These are phyloP conservation scores for Aleurites moluccanus DNA, from an alignment of 441 rosid genomes.

Conservation along the genomic window DNA sequence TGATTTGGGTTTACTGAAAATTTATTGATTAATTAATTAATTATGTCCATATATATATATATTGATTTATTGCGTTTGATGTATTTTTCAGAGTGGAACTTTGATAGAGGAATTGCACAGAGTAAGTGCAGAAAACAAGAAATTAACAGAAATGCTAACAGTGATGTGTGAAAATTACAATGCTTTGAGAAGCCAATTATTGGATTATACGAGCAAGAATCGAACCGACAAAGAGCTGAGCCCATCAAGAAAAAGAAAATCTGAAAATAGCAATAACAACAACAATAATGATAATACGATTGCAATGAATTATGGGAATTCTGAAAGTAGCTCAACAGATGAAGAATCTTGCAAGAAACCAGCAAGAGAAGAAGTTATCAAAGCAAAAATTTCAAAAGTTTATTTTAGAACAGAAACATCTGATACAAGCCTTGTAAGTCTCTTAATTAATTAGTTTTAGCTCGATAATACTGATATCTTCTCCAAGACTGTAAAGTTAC, in stretches of 20 bases:
- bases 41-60: no score
- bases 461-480: no score
- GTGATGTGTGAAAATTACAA: slow-evolving; percentile 77
- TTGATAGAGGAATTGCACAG: slow-evolving; percentile 81
- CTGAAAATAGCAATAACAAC: slow-evolving; percentile 45
- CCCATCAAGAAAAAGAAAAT: slow-evolving; percentile 75
- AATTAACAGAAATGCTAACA: slow-evolving; percentile 71
- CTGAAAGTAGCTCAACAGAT: slow-evolving; percentile 91
- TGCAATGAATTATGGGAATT: slow-evolving; percentile 42
- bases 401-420: slow-evolving; percentile 63
- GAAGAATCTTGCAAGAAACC: slow-evolving; percentile 73
- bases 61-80: not conserved
- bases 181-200: slow-evolving; percentile 56
- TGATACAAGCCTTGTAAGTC: slow-evolving; percentile 76
- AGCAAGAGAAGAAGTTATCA: slow-evolving; percentile 60
- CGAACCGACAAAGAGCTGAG: slow-evolving; percentile 33
- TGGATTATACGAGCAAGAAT: slow-evolving; percentile 55
- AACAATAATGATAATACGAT: slow-evolving; percentile 23
- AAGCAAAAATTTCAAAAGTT: slow-evolving; percentile 62
- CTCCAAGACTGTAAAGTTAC: no score
- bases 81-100: slow-evolving; percentile 37
- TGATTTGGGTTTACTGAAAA: no score
- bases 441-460: not conserved
- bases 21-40: not conserved
- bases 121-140: slow-evolving; percentile 82